Percentiles rank a stretch among this genome's conserved stretches.
phyloP scores from a whole-genome alignment of 2,329 filamentous ascomycete species.

The Hypoxylon sp. region DNA sequence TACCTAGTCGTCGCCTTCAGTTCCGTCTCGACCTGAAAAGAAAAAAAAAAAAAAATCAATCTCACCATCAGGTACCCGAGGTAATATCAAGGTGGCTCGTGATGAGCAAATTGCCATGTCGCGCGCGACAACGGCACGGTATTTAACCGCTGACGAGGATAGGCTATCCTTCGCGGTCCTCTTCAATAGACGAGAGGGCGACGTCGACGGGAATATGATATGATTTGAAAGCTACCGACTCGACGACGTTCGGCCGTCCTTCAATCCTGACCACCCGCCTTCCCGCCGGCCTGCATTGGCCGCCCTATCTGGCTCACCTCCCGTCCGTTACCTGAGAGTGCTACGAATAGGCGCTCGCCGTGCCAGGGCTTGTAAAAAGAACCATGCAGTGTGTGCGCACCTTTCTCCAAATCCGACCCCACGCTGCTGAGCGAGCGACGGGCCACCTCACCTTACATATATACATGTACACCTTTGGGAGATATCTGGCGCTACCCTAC shows the following conservation, averaged over 20 bases:
- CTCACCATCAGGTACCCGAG: neutral
- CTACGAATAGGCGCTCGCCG: slow-evolving; percentile 18
- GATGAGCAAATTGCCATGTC: neutral
- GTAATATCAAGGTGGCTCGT: neutral
- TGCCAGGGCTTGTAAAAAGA: slow-evolving; percentile 30
- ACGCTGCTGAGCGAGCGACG: slow-evolving; percentile 11
- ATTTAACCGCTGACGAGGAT: slow-evolving; percentile 31
- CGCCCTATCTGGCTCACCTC: slow-evolving; percentile 30
- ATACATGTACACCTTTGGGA: slow-evolving; percentile 3
- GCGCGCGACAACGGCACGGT: slow-evolving; percentile 14
- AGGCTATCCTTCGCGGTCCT: neutral
- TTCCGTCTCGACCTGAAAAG: neutral
- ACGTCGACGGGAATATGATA: slow-evolving; percentile 35
- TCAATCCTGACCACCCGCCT: neutral
- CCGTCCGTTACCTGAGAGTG: slow-evolving; percentile 19
- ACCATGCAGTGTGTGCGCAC: slow-evolving; percentile 28
- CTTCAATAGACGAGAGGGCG: slow-evolving; percentile 3
- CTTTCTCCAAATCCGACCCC: slow-evolving; percentile 25
- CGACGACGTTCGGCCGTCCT: slow-evolving; percentile 10
- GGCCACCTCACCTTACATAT: slow-evolving; percentile 7
- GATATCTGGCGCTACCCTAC: slow-evolving; percentile 22
- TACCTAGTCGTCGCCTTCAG: neutral
- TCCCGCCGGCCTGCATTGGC: slow-evolving; percentile 27
- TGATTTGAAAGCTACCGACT: too few relatives aligned
- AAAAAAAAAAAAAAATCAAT: too few relatives aligned